Evolutionary conservation across 2,329 filamentous ascomycete species (phyloP).

Genomic region (Ophiosphaerella narmari): DNA sequence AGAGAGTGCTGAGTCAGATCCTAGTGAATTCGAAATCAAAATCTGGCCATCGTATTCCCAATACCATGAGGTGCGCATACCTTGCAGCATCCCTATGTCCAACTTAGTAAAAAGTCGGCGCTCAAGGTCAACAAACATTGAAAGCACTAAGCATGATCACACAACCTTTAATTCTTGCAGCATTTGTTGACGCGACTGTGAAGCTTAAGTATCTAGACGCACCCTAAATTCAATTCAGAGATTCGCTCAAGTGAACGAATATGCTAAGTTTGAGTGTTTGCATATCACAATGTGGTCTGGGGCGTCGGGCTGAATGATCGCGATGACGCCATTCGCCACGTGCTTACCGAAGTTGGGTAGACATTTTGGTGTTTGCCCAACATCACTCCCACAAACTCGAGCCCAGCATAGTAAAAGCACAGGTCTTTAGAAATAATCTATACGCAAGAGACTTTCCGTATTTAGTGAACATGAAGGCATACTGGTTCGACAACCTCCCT

Average conservation of each 20-base stretch:
- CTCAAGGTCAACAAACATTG: too few species aligned
- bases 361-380: slow-evolving; percentile 17
- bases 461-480: slow-evolving; percentile 64
- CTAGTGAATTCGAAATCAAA: too few species aligned
- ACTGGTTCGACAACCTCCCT: slow-evolving; percentile 70
- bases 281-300: neutral
- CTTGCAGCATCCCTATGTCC: too few species aligned
- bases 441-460: neutral
- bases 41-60: too few species aligned
- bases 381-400: slow-evolving; percentile 3
- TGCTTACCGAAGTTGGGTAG: slow-evolving; percentile 19
- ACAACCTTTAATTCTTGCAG: neutral
- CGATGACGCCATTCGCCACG: slow-evolving; percentile 34
- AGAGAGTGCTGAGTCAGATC: too few species aligned
- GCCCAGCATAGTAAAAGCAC: neutral
- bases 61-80: too few species aligned
- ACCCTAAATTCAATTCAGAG: too few species aligned
- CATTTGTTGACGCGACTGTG: neutral
- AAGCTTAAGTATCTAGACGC: too few species aligned
- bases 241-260: too few species aligned
- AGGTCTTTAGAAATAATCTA: neutral
- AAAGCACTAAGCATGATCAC: too few species aligned
- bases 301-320: slow-evolving; percentile 23
- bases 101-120: too few species aligned
- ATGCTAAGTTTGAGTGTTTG: too few species aligned